Conservation (phyloP, 2,329 filamentous ascomycete genomes). For the Beauveria varroae region DNA sequence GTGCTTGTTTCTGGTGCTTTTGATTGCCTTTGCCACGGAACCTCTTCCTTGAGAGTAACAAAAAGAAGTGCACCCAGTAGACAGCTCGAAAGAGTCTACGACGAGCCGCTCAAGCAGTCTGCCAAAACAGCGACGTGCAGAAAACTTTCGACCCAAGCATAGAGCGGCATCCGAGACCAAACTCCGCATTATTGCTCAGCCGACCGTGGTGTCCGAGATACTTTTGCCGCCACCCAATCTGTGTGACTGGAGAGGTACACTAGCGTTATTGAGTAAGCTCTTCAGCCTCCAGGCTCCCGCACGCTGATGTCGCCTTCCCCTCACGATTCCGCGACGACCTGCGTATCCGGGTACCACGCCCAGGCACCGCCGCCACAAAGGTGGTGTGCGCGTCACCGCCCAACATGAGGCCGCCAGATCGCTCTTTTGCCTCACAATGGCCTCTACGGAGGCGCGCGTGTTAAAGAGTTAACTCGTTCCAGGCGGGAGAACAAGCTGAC, state of each 20-base stretch:
- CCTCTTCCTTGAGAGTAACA: too few species aligned
- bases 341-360: slow-evolving; percentile 7
- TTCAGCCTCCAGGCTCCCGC: not conserved
- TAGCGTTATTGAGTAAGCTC: not conserved
- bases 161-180: not conserved
- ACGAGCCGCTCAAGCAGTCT: not conserved
- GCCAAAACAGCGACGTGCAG: not conserved
- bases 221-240: not conserved
- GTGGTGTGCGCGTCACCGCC: not conserved
- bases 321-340: not conserved
- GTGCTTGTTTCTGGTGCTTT: not conserved
- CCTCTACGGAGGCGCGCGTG: not conserved
- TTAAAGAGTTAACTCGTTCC: not conserved
- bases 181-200: not conserved
- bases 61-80: too few species aligned
- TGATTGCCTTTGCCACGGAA: too few species aligned
- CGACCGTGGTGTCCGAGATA: not conserved
- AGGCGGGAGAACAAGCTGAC: not conserved
- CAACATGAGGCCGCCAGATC: slow-evolving; percentile 2
- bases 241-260: not conserved
- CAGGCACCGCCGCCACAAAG: not conserved
- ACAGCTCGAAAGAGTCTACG: not conserved
- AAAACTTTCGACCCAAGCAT: not conserved
- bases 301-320: not conserved
- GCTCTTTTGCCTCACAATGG: not conserved